Conservation (phyloP, 495 filamentous ascomycete species). For the Penicillium odoratum region DNA sequence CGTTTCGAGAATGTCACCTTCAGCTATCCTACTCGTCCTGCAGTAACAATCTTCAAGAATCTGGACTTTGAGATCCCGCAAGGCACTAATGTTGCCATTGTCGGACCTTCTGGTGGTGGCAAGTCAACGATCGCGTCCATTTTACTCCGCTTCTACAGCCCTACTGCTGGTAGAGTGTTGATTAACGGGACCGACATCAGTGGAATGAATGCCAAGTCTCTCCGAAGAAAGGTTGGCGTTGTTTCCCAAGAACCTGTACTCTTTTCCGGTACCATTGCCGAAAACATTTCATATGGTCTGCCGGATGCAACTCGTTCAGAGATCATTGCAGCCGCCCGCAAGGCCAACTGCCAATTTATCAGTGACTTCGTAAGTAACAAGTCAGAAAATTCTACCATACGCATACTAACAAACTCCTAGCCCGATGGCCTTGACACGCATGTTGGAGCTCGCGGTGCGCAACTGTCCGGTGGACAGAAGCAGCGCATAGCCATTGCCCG, state of each 20-base stretch:
- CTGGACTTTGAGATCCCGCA: conserved; percentile 89
- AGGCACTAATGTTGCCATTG: conserved; percentile 92
- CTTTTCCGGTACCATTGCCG: conserved; percentile 92
- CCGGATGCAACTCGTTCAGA: conserved; percentile 75
- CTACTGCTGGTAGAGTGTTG: conserved; percentile 71
- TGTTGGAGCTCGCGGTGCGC: conserved; percentile 88
- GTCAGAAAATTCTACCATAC: background rate
- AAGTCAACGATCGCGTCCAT: conserved; percentile 93
- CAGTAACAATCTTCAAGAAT: conserved; percentile 85
- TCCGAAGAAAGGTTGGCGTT: conserved; percentile 92
- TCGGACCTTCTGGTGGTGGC: conserved; percentile 90
- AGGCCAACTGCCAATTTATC: conserved; percentile 97
- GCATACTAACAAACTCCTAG: conserved; percentile 30
- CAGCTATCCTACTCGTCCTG: conserved; percentile 87
- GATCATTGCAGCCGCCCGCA: conserved; percentile 81
- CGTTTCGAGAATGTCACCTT: conserved; percentile 82
- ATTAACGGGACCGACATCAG: conserved; percentile 85
- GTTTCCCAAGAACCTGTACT: conserved; percentile 95
- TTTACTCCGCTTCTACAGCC: conserved; percentile 86
- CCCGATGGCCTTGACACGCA: conserved; percentile 93
- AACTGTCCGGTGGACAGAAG: conserved; percentile 94
- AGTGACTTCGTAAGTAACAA: conserved; percentile 73
- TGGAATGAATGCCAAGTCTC: conserved; percentile 87
- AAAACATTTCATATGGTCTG: conserved; percentile 94
- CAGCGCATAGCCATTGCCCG: conserved; percentile 97